Conservation (phyloP, 768 basidiomycete species). For the Paxillus rubicundulus region DNA sequence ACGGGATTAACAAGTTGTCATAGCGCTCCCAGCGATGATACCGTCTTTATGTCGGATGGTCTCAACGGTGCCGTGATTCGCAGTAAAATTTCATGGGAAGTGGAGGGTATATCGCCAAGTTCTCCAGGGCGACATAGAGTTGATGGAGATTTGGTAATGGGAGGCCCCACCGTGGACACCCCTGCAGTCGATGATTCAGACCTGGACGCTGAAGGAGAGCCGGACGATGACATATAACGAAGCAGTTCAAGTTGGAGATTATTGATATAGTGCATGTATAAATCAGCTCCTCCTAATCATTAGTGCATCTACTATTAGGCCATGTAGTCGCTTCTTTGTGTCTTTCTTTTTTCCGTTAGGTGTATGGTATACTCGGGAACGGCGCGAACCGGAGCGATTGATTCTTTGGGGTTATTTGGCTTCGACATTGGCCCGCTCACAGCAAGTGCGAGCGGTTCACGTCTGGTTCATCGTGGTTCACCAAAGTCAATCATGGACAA, state of each 20-base stretch:
- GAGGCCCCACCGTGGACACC: conserved; percentile 16
- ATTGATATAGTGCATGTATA: conserved; percentile 16
- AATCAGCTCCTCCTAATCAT: conserved; percentile 23
- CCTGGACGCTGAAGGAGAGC: conserved; percentile 42
- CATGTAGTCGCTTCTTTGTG: not conserved
- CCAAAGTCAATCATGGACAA: conserved; percentile 31
- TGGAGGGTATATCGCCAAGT: conserved; percentile 10
- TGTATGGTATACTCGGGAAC: not conserved
- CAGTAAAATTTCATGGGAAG: conserved; percentile 24
- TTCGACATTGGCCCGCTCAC: conserved; percentile 20
- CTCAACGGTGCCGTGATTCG: conserved; percentile 27
- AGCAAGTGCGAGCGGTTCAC: conserved; percentile 34
- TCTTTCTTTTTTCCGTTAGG: conserved; percentile 8
- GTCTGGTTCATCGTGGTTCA: conserved; percentile 37
- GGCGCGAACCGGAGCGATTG: conserved; percentile 21
- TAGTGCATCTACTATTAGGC: conserved; percentile 15
- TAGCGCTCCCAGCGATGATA: conserved; percentile 60
- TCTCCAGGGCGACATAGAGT: not conserved
- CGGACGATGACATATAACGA: conserved; percentile 48
- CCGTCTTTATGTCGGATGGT: conserved; percentile 41
- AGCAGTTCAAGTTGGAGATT: conserved; percentile 31
- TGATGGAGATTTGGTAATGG: conserved; percentile 2
- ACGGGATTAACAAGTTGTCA: conserved; percentile 49
- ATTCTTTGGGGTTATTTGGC: conserved; percentile 21
- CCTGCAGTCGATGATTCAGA: conserved; percentile 30